Evolutionary conservation across 1,284 basidiomycete species (phyloP), one percentile per base, ranked within the genome.

Genomic region (Ustilago shanxiensis): DNA sequence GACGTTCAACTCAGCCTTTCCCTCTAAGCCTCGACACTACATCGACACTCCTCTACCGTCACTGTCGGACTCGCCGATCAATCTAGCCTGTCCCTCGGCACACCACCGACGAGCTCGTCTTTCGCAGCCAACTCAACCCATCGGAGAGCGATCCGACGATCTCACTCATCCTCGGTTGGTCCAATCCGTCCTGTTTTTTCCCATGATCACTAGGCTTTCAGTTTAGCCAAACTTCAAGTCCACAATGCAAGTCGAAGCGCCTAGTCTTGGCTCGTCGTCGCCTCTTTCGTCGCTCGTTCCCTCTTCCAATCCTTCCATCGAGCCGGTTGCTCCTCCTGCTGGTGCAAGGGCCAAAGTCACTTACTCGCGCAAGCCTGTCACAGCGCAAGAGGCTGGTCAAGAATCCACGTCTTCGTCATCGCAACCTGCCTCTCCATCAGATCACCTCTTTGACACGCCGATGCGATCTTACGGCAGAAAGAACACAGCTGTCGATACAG

Each of bases 221-320:
- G 7, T 11, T 16, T 44, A 44, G 41, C 41, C 41, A 4, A 44
- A 20, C n/a, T 44, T n/a, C 9, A 14, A n/a, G 31, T 11, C 35
- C 57, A 60, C 44, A 33, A 72, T 72, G 70, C 65, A 72, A 51
- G 64, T 72, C 60, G 69, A 66, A 28, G 29, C 49, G 14, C 41
- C 54, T n/a, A 47, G 10, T 22, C 39, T 55, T 24, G 20, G 47
- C 47, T 45, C 65, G 2, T 68, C 61, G 13, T 73, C 66, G 7
- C 61, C 68, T 5, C 73, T 76, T 58, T 65, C 68, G 37, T 76
- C 65, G 58, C 64, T 76, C 47, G 65, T 60, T 31, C 31, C 64
- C n/a, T 71, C 72, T n/a, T 76, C 73, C 28, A 47, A 58, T 9
- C 73, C 73, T n/a, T 75, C 72, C 26, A 59, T 76, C 53, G 50